Evolutionary conservation across 768 basidiomycete genomes (phyloP).

Genomic region (Leccinum fibrillosum): DNA sequence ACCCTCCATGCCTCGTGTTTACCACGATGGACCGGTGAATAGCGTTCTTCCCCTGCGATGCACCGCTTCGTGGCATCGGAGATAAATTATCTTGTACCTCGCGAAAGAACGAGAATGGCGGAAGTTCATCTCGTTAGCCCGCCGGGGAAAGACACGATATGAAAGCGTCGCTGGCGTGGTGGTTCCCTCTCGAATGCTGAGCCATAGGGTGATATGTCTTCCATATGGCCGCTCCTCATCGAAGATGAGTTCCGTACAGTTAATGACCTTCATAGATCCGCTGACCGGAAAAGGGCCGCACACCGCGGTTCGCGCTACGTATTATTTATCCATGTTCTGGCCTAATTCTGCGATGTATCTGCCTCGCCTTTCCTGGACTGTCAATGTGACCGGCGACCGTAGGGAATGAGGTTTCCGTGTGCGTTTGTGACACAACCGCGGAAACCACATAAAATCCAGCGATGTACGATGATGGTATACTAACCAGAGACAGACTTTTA

Average conservation of each 20-base stretch:
- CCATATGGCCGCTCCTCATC: background rate
- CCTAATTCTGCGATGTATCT: slow-evolving; percentile 21
- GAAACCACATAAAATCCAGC: slow-evolving; percentile 30
- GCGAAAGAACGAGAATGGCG: slow-evolving; percentile 16
- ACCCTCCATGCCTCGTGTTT: slow-evolving; percentile 29
- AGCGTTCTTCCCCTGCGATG: slow-evolving; percentile 21
- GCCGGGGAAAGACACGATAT: slow-evolving; percentile 11
- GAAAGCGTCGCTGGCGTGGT: slow-evolving; percentile 1
- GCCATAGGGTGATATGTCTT: background rate
- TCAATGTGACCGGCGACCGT: slow-evolving; percentile 31
- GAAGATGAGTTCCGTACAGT: slow-evolving; percentile 8
- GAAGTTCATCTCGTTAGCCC: slow-evolving; percentile 15
- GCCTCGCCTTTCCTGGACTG: slow-evolving; percentile 37
- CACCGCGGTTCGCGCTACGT: slow-evolving; percentile 16
- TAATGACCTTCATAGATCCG: slow-evolving; percentile 12
- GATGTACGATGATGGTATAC: slow-evolving; percentile 10
- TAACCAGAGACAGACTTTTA: slow-evolving; percentile 15
- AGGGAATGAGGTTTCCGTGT: slow-evolving; percentile 40
- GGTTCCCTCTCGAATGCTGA: slow-evolving; percentile 1
- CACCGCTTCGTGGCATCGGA: slow-evolving; percentile 27
- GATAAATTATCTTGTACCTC: slow-evolving; percentile 24
- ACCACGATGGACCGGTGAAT: slow-evolving; percentile 29
- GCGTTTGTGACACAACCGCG: slow-evolving; percentile 31
- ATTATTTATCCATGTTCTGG: slow-evolving; percentile 21
- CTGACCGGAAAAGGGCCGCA: slow-evolving; percentile 7